Evolutionary conservation across 371 early-diverging fungal species (phyloP).

Genomic region (Dichotomocladium elegans): DNA sequence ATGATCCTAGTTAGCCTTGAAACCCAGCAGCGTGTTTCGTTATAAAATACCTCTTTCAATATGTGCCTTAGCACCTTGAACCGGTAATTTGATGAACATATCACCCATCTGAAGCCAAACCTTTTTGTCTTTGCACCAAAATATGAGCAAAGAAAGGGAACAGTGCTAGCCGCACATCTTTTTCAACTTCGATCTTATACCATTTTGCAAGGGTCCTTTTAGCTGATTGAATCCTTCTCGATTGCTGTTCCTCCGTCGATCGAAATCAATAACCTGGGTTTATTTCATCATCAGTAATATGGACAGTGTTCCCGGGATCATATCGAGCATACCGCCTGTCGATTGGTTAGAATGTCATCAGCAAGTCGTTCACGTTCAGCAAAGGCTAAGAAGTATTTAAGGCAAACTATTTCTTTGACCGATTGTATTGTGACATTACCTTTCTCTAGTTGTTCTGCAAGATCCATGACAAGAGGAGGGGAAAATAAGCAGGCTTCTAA

Average conservation of each 20-base stretch:
- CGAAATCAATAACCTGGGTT: slow-evolving; percentile 63
- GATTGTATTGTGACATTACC: not conserved
- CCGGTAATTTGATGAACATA: slow-evolving; percentile 58
- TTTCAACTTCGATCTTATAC: too few relatives aligned
- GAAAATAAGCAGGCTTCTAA: too few relatives aligned
- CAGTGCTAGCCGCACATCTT: too few relatives aligned
- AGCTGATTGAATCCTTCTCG: slow-evolving; percentile 55
- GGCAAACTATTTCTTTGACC: too few relatives aligned
- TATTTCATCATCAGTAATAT: not conserved
- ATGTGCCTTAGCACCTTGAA: slow-evolving; percentile 25
- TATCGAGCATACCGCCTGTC: slow-evolving; percentile 43
- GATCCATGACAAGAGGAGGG: too few relatives aligned
- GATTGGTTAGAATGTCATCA: slow-evolving; percentile 58
- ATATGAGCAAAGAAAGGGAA: too few relatives aligned
- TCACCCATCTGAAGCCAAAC: slow-evolving; percentile 64
- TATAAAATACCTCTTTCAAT: slow-evolving; percentile 46
- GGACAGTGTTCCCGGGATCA: not conserved
- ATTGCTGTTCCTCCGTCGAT: slow-evolving; percentile 55
- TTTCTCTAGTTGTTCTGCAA: not conserved
- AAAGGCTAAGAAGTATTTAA: slow-evolving; percentile 27
- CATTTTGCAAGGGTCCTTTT: too few relatives aligned
- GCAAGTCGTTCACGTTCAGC: slow-evolving; percentile 54
- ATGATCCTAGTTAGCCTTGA: too few relatives aligned
- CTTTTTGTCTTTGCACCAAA: slow-evolving; percentile 57
- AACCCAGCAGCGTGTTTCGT: too few relatives aligned